These are phyloP conservation scores for Xylariaceae sp. DNA, from an alignment of 2,329 filamentous ascomycete genomes.

Conservation along the genomic window DNA sequence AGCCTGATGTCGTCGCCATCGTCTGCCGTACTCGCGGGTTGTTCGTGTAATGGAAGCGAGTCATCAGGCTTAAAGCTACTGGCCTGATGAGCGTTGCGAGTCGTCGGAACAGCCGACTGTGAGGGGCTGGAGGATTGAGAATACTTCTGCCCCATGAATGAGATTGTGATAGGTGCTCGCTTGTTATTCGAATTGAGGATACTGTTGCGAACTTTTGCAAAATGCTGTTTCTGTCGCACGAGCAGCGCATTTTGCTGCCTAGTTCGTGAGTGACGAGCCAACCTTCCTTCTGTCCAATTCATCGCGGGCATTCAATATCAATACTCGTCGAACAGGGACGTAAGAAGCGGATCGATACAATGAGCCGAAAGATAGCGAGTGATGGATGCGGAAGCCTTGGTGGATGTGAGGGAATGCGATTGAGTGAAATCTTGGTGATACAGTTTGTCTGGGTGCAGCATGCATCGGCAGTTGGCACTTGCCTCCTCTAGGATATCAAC, in stretches of 20 bases:
- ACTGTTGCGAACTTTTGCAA: constrained; percentile 39
- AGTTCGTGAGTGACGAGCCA: constrained; percentile 39
- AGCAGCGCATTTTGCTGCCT: constrained; percentile 32
- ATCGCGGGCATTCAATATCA: constrained; percentile 28
- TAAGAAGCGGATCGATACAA: neutral
- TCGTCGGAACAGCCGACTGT: constrained; percentile 2
- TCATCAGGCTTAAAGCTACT: neutral
- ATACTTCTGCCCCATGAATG: constrained; percentile 20
- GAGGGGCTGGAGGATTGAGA: constrained; percentile 16
- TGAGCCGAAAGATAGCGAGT: neutral
- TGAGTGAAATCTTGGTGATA: too few relatives aligned
- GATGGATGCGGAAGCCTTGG: neutral
- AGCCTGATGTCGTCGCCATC: constrained; percentile 11
- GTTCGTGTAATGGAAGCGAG: neutral
- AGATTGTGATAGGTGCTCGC: constrained; percentile 31
- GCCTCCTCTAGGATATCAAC: too few relatives aligned
- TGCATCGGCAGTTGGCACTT: too few relatives aligned
- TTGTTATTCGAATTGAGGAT: constrained; percentile 26
- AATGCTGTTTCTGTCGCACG: constrained; percentile 44
- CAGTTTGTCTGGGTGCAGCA: too few relatives aligned
- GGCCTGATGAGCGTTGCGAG: neutral
- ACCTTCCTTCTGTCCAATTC: constrained; percentile 49
- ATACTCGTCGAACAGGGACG: constrained; percentile 14
- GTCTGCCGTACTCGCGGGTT: neutral
- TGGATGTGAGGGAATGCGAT: constrained; percentile 1